phyloP scores from a whole-genome alignment of 495 filamentous ascomycete species.

The Aspergillus sclerotiicarbonarius region DNA sequence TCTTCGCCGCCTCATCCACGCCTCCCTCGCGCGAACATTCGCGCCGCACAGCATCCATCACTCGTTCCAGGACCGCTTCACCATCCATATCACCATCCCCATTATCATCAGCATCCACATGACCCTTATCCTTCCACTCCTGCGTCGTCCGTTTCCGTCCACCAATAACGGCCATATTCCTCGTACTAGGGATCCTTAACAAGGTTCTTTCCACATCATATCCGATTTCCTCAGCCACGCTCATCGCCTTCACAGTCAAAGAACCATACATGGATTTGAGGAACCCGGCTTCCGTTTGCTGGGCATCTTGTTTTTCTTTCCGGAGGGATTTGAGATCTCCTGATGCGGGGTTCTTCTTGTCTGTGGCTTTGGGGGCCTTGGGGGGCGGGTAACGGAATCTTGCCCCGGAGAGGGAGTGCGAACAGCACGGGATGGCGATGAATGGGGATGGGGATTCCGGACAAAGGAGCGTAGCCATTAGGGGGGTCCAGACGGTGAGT shows the following conservation, averaged over 20 bases:
- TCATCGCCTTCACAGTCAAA: conserved; percentile 66
- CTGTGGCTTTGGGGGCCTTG: not conserved
- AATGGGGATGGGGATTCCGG: conserved; percentile 58
- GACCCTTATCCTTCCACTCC: conserved; percentile 15
- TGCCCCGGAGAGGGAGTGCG: conserved; percentile 75
- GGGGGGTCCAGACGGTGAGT: conserved; percentile 91
- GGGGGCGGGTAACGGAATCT: conserved; percentile 67
- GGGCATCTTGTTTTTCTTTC: conserved; percentile 34
- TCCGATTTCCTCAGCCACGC: conserved; percentile 65
- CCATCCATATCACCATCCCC: conserved; percentile 31
- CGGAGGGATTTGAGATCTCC: conserved; percentile 47
- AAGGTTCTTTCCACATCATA: conserved; percentile 76
- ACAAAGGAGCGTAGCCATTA: conserved; percentile 73
- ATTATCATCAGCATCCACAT: not conserved
- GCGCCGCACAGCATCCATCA: conserved; percentile 33
- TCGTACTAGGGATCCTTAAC: conserved; percentile 83
- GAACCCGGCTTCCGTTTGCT: conserved; percentile 27
- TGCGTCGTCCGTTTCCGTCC: conserved; percentile 28
- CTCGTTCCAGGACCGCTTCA: conserved; percentile 15
- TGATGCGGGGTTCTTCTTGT: conserved; percentile 21
- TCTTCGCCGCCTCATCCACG: conserved; percentile 31
- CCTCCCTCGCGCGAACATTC: conserved; percentile 45
- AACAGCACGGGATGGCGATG: conserved; percentile 92
- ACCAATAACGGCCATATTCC: conserved; percentile 80
- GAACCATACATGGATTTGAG: conserved; percentile 65